Base-by-base conservation (phyloP, 495 filamentous ascomycete species). In the Neurospora sp. region DNA sequence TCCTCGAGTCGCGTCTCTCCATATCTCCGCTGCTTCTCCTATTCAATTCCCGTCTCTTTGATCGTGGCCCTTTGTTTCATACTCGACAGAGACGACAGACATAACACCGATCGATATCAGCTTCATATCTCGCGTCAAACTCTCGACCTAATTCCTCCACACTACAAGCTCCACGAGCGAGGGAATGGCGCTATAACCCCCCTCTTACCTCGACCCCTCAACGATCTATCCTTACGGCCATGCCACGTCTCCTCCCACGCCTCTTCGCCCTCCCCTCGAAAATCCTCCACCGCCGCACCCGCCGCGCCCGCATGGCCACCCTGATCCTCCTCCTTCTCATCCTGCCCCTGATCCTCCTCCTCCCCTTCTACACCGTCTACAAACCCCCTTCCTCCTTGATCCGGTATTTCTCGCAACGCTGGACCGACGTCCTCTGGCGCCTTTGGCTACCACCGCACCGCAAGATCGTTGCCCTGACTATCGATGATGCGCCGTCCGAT, bases 401-500 rank as follows among this genome's bases (percentile, higher is more conserved):
- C 78, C 80, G 82, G 44, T 91, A 90, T 81, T 87, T 94, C 73
- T 85, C 90, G 76, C 83, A 82, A 73, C 88, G 86, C 40, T 93
- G 90, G 88, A 92, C 93, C 7, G 88, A 93, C 76, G 89, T 94
- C 22, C 85, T 96, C 59, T 96, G 88, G 84, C 89, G 89, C 68
- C 83, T 92, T 16, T 81, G 85, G 9, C 81, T 86, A 10, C 80
- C 81, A 1, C 83, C 87, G 0, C 72, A 79, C 38, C 81, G 85
- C 69, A 91, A 90, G 72, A 77, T 93, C 8, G 85, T 96, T 16
- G 93, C 92, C 2, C 86, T 97, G 38, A 95, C 92, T 5, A 91
- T 97, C 79, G 93, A 96, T 82, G 93, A 96, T 82, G 90, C 87
- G 22, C 93, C 93, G 3, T 93, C 91, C 1, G 81, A 86, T 61